These are phyloP conservation scores for Xylariaceae sp. DNA, from an alignment of 2,329 filamentous ascomycete genomes.

Conservation along the genomic window DNA sequence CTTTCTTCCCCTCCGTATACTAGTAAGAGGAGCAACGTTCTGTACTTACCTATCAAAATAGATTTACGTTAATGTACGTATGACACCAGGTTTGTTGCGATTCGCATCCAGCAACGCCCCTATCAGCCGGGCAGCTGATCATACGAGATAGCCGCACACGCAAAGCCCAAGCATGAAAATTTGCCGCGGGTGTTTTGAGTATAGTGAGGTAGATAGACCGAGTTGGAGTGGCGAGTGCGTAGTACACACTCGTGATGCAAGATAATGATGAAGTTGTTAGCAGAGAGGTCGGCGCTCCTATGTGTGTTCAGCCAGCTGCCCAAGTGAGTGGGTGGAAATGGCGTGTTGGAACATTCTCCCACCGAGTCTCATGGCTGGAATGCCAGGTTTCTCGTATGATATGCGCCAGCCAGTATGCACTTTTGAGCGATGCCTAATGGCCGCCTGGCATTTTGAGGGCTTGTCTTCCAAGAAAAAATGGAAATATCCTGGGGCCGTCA, in stretches of 20 bases:
- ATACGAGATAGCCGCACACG: background rate
- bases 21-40: background rate
- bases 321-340: conserved; percentile 1
- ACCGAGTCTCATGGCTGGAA: conserved; percentile 6
- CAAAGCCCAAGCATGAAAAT: background rate
- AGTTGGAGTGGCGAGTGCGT: conserved; percentile 10
- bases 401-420: background rate
- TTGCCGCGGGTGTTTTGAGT: conserved; percentile 6
- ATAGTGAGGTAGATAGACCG: background rate
- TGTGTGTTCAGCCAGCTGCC: background rate
- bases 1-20: background rate
- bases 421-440: background rate
- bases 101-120: background rate
- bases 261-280: background rate
- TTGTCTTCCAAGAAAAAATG: conserved; percentile 1
- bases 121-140: background rate
- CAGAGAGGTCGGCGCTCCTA: conserved; percentile 7
- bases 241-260: conserved; percentile 7
- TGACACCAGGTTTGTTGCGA: background rate
- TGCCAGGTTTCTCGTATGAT: conserved; percentile 15
- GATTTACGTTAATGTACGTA: background rate
- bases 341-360: conserved; percentile 8
- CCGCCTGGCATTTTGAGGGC: conserved; percentile 2
- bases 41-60: background rate
- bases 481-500: background rate